phyloP scores from a whole-genome alignment of 371 early-diverging fungal species.

The Cladochytrium tenue region DNA sequence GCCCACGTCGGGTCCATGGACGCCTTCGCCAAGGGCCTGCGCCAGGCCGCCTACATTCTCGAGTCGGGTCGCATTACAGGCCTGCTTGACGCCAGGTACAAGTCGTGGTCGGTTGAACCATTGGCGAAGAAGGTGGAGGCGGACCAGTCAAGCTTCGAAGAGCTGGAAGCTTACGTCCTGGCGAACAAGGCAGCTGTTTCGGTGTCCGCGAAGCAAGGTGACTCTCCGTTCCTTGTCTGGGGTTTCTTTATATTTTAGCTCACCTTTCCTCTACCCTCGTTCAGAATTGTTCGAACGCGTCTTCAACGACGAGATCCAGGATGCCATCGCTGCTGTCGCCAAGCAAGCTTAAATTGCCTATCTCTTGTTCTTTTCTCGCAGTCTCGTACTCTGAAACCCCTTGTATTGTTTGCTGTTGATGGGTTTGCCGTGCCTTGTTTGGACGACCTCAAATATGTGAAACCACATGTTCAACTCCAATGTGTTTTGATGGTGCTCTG shows the following conservation, averaged over 20 bases:
- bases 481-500: no score
- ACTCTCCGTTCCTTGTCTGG: no score
- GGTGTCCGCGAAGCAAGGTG: slow-evolving; percentile 10
- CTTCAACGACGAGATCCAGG: slow-evolving; percentile 14
- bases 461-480: no score
- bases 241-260: no score
- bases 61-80: slow-evolving; percentile 9
- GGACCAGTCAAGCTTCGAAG: slow-evolving; percentile 16
- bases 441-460: no score
- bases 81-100: slow-evolving; percentile 13
- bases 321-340: not conserved
- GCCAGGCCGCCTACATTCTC: slow-evolving; percentile 12
- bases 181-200: not conserved
- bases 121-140: slow-evolving; percentile 11
- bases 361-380: no score
- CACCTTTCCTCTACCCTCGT: not conserved
- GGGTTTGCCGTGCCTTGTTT: no score
- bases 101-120: slow-evolving; percentile 3
- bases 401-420: no score
- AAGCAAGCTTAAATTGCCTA: not conserved
- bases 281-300: slow-evolving; percentile 17
- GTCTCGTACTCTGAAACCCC: no score
- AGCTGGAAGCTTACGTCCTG: slow-evolving; percentile 12
- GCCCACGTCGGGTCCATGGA: slow-evolving; percentile 21
- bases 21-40: slow-evolving; percentile 17